These are phyloP conservation scores for Coniochaeta hoffmannii DNA, from an alignment of 2,329 filamentous ascomycete species.

Conservation along the genomic window DNA sequence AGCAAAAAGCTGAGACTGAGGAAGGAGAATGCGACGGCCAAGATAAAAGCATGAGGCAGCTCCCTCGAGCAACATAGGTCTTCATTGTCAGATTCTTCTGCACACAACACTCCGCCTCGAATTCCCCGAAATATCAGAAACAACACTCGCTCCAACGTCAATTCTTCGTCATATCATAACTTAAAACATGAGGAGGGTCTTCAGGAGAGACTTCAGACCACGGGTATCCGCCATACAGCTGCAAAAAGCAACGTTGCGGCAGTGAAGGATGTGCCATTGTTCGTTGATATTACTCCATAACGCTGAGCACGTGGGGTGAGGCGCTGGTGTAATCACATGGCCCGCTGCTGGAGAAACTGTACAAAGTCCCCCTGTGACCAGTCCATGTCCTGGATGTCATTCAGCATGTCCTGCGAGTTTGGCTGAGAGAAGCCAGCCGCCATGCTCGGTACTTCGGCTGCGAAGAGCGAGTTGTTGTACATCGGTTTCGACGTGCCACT, in stretches of 20 bases:
- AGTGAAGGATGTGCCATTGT: neutral
- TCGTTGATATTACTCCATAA: neutral
- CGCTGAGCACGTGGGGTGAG: neutral
- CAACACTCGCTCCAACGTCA: neutral
- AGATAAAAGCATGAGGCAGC: neutral
- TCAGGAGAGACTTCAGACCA: neutral
- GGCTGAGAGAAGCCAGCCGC: conserved; percentile 44
- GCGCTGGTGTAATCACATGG: neutral
- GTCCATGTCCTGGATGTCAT: conserved; percentile 12
- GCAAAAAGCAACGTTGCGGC: neutral
- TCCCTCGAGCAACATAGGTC: neutral
- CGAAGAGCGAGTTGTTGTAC: conserved; percentile 40
- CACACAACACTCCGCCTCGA: neutral
- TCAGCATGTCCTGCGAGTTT: conserved; percentile 43
- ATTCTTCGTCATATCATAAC: neutral
- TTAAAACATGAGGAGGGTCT: neutral
- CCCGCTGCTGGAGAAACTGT: neutral
- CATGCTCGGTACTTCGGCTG: conserved; percentile 38
- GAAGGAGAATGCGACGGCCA: neutral
- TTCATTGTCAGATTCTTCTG: neutral
- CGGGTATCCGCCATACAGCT: neutral
- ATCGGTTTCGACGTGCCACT: conserved; percentile 29
- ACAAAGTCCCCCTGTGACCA: neutral
- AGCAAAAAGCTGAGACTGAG: neutral
- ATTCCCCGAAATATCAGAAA: neutral